These are phyloP conservation scores for Cyberlindnera petersonii DNA, from an alignment of 805 yeast genomes.

Conservation along the genomic window DNA sequence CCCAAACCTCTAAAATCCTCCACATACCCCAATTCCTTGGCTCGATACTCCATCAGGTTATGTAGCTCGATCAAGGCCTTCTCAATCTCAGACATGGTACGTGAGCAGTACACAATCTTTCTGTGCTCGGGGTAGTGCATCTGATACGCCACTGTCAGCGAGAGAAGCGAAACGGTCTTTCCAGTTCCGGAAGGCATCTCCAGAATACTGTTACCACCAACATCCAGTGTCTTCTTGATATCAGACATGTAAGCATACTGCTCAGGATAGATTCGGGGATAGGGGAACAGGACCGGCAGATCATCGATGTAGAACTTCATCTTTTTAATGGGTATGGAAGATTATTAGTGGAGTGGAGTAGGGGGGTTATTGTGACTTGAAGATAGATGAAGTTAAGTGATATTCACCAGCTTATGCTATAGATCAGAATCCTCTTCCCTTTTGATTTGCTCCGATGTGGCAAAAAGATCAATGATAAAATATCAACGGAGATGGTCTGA, in stretches of 20 bases:
- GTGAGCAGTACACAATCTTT: constrained; percentile 94
- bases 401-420: too few relatives aligned
- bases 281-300: constrained; percentile 91
- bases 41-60: constrained; percentile 80
- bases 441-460: too few relatives aligned
- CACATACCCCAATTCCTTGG: constrained; percentile 74
- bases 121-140: constrained; percentile 91
- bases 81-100: constrained; percentile 99
- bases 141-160: constrained; percentile 93
- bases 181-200: constrained; percentile 99
- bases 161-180: constrained; percentile 86
- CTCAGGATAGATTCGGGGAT: constrained; percentile 95
- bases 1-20: constrained; percentile 96
- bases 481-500: too few relatives aligned
- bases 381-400: too few relatives aligned
- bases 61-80: constrained; percentile 92
- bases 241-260: constrained; percentile 98
- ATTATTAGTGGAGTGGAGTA: too few relatives aligned
- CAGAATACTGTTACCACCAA: constrained; percentile 91
- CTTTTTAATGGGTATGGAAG: too few relatives aligned
- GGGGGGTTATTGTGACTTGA: too few relatives aligned
- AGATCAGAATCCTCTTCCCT: too few relatives aligned
- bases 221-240: constrained; percentile 88
- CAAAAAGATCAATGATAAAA: too few relatives aligned
- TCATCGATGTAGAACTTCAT: constrained; percentile 81